Evolutionary conservation across 257 asterid genomes (phyloP).

Genomic region (Oldenlandia corymbosa): DNA sequence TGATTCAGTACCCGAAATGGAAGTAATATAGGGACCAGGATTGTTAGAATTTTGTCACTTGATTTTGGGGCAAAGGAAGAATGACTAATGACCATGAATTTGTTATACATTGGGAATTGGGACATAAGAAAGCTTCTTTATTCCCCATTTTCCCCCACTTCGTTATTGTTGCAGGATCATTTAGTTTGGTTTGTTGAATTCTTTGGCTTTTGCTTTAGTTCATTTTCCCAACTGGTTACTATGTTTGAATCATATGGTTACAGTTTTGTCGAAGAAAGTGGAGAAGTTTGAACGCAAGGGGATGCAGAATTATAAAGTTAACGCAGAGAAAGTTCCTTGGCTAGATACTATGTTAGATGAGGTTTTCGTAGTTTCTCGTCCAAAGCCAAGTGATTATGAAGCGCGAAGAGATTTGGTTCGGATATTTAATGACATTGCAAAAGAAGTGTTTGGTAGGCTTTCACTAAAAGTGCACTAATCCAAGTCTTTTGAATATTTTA

Average conservation of each 20-base stretch:
- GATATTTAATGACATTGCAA: conserved; percentile 72
- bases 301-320: conserved; percentile 35
- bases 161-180: neutral
- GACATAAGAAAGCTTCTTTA: neutral
- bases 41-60: neutral
- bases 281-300: conserved; percentile 52
- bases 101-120: no score
- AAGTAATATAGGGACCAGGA: neutral
- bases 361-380: conserved; percentile 46
- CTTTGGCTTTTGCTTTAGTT: neutral
- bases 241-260: conserved; percentile 6
- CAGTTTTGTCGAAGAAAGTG: conserved; percentile 68
- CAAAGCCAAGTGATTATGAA: conserved; percentile 57
- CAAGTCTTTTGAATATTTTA: neutral
- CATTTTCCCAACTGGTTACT: neutral
- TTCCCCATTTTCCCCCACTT: neutral
- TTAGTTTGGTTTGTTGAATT: neutral
- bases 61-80: neutral
- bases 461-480: neutral
- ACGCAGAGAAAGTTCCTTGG: conserved; percentile 31
- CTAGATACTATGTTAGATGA: conserved; percentile 61
- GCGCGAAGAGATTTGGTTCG: conserved; percentile 60
- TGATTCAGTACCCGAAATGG: neutral
- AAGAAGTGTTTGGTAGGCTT: conserved; percentile 67
- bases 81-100: neutral